phyloP scores from a whole-genome alignment of 306 rosid genomes.

The Psophocarpus tetragonolobus region DNA sequence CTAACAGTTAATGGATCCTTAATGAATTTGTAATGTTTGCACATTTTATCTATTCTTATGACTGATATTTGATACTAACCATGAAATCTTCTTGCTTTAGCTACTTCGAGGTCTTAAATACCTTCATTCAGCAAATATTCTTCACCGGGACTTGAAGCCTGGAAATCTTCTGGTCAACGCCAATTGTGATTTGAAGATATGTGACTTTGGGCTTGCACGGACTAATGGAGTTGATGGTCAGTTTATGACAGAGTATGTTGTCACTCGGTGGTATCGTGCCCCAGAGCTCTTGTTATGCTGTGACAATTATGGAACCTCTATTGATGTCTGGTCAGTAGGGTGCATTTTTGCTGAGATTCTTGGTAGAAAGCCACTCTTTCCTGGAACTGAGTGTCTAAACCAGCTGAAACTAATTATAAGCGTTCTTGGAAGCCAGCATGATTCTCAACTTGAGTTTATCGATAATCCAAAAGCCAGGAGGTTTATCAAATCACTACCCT shows the following conservation, averaged over 20 bases:
- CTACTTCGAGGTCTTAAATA: constrained; percentile 84
- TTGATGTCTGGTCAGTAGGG: constrained; percentile 94
- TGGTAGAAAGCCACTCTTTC: constrained; percentile 82
- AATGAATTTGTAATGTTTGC: neutral
- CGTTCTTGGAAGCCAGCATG: constrained; percentile 74
- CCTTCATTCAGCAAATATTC: constrained; percentile 83
- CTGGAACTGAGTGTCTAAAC: constrained; percentile 78
- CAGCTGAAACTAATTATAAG: constrained; percentile 72
- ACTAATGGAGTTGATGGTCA: constrained; percentile 62
- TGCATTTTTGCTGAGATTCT: constrained; percentile 95
- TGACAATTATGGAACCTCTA: constrained; percentile 84
- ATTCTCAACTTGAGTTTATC: constrained; percentile 62
- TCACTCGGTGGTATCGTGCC: constrained; percentile 94
- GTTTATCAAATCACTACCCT: constrained; percentile 62
- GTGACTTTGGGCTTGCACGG: constrained; percentile 87
- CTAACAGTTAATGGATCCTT: neutral
- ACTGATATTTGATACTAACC: constrained; percentile 38
- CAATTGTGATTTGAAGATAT: constrained; percentile 79
- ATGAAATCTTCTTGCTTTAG: constrained; percentile 38
- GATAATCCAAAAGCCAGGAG: constrained; percentile 62
- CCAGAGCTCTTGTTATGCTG: constrained; percentile 84
- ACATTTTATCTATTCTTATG: neutral
- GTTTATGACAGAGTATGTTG: constrained; percentile 93
- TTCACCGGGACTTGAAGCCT: constrained; percentile 92
- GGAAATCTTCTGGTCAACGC: constrained; percentile 82